Evolutionary conservation across 2,329 filamentous ascomycete genomes (phyloP).

Genomic region (Fusarium sublunatum): DNA sequence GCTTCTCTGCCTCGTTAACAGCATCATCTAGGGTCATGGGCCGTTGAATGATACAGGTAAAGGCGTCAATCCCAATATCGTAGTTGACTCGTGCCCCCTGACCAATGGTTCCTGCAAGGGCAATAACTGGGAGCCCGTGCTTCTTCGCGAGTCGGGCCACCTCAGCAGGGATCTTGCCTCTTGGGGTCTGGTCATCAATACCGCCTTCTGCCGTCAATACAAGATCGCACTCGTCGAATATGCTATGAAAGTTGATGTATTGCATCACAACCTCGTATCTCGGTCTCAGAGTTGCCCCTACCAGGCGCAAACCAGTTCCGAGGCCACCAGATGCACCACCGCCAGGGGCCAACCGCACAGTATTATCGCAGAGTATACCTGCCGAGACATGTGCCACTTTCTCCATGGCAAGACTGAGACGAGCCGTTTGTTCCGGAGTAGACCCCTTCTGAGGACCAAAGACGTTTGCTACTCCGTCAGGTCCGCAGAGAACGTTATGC

Average conservation of each 20-base stretch:
- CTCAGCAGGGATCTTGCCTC: slow-evolving; percentile 65
- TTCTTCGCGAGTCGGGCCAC: slow-evolving; percentile 60
- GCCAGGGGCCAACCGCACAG: slow-evolving; percentile 55
- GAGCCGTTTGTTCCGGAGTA: slow-evolving; percentile 54
- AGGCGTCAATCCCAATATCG: slow-evolving; percentile 50
- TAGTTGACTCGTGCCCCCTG: slow-evolving; percentile 50
- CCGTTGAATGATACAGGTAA: slow-evolving; percentile 50
- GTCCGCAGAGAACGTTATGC: slow-evolving; percentile 63
- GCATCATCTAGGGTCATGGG: slow-evolving; percentile 50
- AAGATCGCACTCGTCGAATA: slow-evolving; percentile 61
- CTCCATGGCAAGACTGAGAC: slow-evolving; percentile 57
- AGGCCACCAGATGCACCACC: slow-evolving; percentile 64
- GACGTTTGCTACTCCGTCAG: slow-evolving; percentile 60
- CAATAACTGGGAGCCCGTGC: slow-evolving; percentile 58
- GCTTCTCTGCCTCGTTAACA: slow-evolving; percentile 46
- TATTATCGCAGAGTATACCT: slow-evolving; percentile 49
- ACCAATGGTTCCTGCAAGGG: slow-evolving; percentile 54
- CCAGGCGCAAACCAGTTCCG: slow-evolving; percentile 61
- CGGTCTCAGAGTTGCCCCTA: slow-evolving; percentile 59
- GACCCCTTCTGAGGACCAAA: slow-evolving; percentile 66
- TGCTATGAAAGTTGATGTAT: slow-evolving; percentile 59
- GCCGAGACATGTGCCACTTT: slow-evolving; percentile 53
- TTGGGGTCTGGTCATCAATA: slow-evolving; percentile 62
- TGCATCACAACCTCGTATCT: slow-evolving; percentile 62
- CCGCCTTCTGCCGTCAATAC: slow-evolving; percentile 65